Evolutionary conservation across 371 early-diverging fungal species (phyloP).

Genomic region (Circinella minor): DNA sequence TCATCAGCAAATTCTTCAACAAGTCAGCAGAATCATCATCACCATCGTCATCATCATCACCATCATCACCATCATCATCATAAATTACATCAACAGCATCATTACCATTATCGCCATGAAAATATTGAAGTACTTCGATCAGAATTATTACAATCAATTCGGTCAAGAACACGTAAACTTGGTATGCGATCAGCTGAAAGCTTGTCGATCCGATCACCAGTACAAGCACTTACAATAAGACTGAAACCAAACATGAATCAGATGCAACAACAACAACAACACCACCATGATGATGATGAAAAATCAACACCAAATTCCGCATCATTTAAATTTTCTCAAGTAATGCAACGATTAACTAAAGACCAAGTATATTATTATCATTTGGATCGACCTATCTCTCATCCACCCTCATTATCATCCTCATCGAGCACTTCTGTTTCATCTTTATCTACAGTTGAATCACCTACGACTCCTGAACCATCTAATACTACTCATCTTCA

Average conservation of each 20-base stretch:
- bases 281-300: background rate
- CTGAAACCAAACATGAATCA: conserved; percentile 3
- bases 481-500: background rate
- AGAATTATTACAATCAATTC: conserved; percentile 43
- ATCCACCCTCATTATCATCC: conserved; percentile 35
- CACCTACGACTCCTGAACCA: background rate
- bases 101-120: conserved; percentile 25
- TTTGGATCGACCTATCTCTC: conserved; percentile 15
- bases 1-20: background rate
- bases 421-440: conserved; percentile 32
- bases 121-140: conserved; percentile 45
- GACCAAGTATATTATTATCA: conserved; percentile 49
- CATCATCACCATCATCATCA: conserved; percentile 16
- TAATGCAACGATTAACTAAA: conserved; percentile 39
- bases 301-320: background rate
- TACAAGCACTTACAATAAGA: conserved; percentile 15
- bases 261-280: conserved; percentile 17
- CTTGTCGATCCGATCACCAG: conserved; percentile 23
- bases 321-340: conserved; percentile 19
- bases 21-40: conserved; percentile 8
- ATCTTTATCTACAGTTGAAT: conserved; percentile 22
- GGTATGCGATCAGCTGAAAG: conserved; percentile 40
- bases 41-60: background rate
- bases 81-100: conserved; percentile 11
- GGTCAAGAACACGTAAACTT: conserved; percentile 32